Evolutionary conservation across 768 basidiomycete species (phyloP).

Genomic region (Termitomyces sp.): DNA sequence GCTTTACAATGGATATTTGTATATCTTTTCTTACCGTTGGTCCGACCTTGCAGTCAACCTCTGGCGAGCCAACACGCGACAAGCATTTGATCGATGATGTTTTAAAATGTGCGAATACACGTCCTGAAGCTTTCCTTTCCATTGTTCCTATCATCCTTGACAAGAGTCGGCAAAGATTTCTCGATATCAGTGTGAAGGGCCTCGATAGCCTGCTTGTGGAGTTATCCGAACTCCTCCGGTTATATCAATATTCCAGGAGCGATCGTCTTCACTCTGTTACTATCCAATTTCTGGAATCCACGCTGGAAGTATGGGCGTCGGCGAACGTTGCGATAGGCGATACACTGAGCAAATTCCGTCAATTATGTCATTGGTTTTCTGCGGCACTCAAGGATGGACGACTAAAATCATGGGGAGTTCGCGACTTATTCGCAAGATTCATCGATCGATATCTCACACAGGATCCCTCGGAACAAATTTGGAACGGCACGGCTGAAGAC

Average conservation of each 20-base stretch:
- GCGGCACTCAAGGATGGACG: constrained; percentile 31
- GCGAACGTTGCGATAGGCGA: constrained; percentile 24
- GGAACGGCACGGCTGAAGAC: constrained; percentile 31
- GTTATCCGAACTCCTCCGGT: constrained; percentile 43
- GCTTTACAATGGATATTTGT: constrained; percentile 43
- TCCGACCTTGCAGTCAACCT: constrained; percentile 56
- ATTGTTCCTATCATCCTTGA: constrained; percentile 52
- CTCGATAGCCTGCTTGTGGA: constrained; percentile 49
- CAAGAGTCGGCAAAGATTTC: constrained; percentile 46
- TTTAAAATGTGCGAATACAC: constrained; percentile 31
- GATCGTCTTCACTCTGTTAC: constrained; percentile 47
- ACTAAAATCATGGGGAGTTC: constrained; percentile 58
- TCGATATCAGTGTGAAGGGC: constrained; percentile 46
- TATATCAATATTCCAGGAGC: constrained; percentile 51
- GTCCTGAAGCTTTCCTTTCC: constrained; percentile 49
- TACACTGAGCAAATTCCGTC: constrained; percentile 37
- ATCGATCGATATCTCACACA: constrained; percentile 55
- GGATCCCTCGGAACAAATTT: constrained; percentile 49
- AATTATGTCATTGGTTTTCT: constrained; percentile 53
- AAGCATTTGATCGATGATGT: constrained; percentile 53
- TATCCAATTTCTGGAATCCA: constrained; percentile 60
- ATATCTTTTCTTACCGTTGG: constrained; percentile 54
- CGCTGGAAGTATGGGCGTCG: constrained; percentile 53
- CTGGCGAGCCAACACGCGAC: constrained; percentile 57
- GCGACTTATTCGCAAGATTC: constrained; percentile 61